These are phyloP conservation scores for Taphrina populina DNA, from an alignment of 1,139 yeast species.

Conservation along the genomic window DNA sequence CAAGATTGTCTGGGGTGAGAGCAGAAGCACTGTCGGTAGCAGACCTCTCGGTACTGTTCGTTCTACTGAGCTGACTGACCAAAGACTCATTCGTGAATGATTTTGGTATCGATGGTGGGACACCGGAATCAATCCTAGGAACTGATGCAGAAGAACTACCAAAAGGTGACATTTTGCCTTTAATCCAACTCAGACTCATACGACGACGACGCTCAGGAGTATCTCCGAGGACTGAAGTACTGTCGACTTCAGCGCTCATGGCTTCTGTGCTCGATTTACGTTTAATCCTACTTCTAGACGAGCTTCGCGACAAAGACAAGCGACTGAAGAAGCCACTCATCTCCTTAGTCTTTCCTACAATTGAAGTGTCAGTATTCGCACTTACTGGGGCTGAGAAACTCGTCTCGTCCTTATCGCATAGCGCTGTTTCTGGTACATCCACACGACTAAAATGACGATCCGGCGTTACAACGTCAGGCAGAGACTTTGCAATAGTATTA, in stretches of 20 bases:
- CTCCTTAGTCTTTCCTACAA: conserved; percentile 1
- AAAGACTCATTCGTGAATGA: conserved; percentile 15
- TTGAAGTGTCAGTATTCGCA: too few relatives aligned
- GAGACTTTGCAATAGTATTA: too few relatives aligned
- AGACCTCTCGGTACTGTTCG: neutral
- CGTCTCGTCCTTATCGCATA: too few relatives aligned
- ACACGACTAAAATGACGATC: too few relatives aligned
- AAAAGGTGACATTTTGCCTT: conserved; percentile 29
- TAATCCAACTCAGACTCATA: conserved; percentile 12
- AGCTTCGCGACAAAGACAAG: conserved; percentile 15
- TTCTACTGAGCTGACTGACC: neutral
- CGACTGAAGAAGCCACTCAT: conserved; percentile 13
- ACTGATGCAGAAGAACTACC: conserved; percentile 12
- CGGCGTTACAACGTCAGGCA: too few relatives aligned
- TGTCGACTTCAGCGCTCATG: neutral
- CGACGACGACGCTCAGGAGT: conserved; percentile 16
- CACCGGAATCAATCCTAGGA: conserved; percentile 12
- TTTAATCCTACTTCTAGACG: conserved; percentile 9
- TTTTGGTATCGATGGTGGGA: conserved; percentile 17
- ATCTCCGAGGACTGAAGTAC: neutral
- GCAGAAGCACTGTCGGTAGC: neutral
- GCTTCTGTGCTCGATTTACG: conserved; percentile 5
- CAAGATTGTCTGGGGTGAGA: too few relatives aligned
- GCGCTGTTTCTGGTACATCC: too few relatives aligned
- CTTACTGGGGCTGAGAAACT: too few relatives aligned